A percentile compares a stretch with the other conserved stretches of the same genome.
phyloP scores from a whole-genome alignment of 306 rosid species.

The Prunus davidiana region DNA sequence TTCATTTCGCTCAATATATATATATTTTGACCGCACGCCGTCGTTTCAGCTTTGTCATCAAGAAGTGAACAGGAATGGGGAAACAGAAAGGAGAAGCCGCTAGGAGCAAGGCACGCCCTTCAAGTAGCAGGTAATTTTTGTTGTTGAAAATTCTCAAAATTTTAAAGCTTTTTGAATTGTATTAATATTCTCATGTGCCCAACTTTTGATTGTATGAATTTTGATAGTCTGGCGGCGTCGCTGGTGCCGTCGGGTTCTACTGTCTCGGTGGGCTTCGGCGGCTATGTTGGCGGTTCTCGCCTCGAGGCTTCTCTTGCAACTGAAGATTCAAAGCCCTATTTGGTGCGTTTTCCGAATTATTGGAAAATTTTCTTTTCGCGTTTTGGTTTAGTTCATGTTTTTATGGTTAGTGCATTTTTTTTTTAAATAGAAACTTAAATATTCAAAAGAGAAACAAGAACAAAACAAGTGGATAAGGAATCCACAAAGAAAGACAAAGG shows the following conservation, averaged over 20 bases:
- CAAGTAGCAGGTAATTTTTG: conserved; percentile 74
- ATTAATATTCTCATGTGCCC: background rate
- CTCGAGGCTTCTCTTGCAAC: conserved; percentile 58
- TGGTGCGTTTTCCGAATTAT: conserved; percentile 36
- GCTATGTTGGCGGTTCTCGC: conserved; percentile 84
- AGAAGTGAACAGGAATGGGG: conserved; percentile 47
- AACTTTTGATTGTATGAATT: background rate
- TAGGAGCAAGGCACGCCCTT: conserved; percentile 79
- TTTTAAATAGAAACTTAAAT: no score
- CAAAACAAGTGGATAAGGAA: no score
- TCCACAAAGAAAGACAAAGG: no score
- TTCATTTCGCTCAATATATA: background rate
- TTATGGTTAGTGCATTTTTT: background rate
- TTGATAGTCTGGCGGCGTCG: conserved; percentile 76
- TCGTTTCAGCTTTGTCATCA: background rate
- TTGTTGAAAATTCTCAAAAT: background rate
- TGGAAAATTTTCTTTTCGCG: background rate
- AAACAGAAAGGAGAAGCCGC: conserved; percentile 83
- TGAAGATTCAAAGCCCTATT: conserved; percentile 52
- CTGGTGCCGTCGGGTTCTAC: conserved; percentile 69
- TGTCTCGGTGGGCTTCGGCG: conserved; percentile 77
- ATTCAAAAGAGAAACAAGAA: no score
- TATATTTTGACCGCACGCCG: background rate
- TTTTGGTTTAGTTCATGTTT: background rate
- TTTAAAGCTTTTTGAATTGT: background rate